A percentile compares a stretch with the other conserved stretches of the same genome.
Evolutionary conservation across 2,329 filamentous ascomycete genomes (phyloP).

Genomic region (Penicillium sumatraense): DNA sequence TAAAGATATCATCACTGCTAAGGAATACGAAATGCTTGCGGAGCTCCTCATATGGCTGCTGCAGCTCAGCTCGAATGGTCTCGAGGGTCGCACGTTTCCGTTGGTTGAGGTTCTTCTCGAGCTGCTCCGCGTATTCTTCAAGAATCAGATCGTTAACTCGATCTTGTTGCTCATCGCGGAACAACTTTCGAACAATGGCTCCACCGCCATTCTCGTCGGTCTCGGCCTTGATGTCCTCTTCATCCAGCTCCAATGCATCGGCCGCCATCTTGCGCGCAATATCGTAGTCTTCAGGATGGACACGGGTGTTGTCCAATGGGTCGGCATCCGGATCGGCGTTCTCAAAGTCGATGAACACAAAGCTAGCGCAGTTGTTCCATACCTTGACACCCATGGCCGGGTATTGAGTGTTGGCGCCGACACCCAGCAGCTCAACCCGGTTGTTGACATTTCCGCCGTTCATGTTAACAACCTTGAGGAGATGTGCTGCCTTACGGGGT

Average conservation of each 20-base stretch:
- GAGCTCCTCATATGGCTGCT: slow-evolving; percentile 92
- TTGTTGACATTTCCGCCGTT: slow-evolving; percentile 87
- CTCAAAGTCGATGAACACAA: slow-evolving; percentile 88
- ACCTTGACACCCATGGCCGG: slow-evolving; percentile 86
- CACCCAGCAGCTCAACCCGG: slow-evolving; percentile 84
- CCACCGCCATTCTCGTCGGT: slow-evolving; percentile 86
- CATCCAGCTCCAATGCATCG: slow-evolving; percentile 92
- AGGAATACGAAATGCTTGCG: slow-evolving; percentile 77
- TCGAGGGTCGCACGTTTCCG: slow-evolving; percentile 94
- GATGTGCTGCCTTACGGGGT: slow-evolving; percentile 82
- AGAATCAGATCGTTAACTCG: slow-evolving; percentile 95
- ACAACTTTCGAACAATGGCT: slow-evolving; percentile 91
- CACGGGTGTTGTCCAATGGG: slow-evolving; percentile 93
- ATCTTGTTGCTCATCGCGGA: slow-evolving; percentile 91
- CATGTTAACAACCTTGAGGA: slow-evolving; percentile 87
- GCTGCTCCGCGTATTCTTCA: slow-evolving; percentile 94
- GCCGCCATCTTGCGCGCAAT: slow-evolving; percentile 98
- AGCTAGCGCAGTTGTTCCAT: slow-evolving; percentile 97
- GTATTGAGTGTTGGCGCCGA: slow-evolving; percentile 82
- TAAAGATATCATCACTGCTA: slow-evolving; percentile 80
- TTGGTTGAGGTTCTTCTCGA: slow-evolving; percentile 91
- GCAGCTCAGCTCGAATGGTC: slow-evolving; percentile 91
- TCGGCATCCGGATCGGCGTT: slow-evolving; percentile 80
- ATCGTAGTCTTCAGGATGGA: slow-evolving; percentile 98
- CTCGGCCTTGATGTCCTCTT: slow-evolving; percentile 96